Evolutionary conservation across 2,329 filamentous ascomycete genomes (phyloP).

Genomic region (Neofusicoccum kwambonambiense): DNA sequence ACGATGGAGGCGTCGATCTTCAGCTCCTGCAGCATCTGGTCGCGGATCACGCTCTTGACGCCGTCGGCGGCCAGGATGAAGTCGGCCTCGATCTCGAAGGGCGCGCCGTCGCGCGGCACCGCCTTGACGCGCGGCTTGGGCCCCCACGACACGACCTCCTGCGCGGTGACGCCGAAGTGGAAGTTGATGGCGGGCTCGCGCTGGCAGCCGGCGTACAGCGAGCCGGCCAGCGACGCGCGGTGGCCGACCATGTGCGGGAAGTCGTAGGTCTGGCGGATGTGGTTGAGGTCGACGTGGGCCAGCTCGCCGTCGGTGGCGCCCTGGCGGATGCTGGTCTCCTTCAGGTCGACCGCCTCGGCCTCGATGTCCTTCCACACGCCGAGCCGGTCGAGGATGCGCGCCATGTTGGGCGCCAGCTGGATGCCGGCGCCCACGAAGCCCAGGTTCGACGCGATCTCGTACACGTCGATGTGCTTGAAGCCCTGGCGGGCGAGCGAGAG

Average conservation of each 20-base stretch:
- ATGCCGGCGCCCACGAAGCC: slow-evolving; percentile 85
- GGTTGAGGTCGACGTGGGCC: slow-evolving; percentile 66
- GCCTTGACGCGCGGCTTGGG: slow-evolving; percentile 61
- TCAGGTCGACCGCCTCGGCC: slow-evolving; percentile 68
- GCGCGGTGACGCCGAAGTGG: slow-evolving; percentile 61
- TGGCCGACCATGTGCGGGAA: slow-evolving; percentile 82
- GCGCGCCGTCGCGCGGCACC: slow-evolving; percentile 55
- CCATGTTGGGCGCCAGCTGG: slow-evolving; percentile 80
- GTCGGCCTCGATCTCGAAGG: slow-evolving; percentile 53
- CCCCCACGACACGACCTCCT: slow-evolving; percentile 58
- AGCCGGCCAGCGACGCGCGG: slow-evolving; percentile 67
- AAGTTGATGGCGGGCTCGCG: slow-evolving; percentile 64
- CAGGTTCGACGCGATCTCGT: slow-evolving; percentile 69
- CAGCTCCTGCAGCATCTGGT: slow-evolving; percentile 55
- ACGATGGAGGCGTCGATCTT: slow-evolving; percentile 56
- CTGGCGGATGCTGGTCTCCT: slow-evolving; percentile 71
- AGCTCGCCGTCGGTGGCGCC: slow-evolving; percentile 69
- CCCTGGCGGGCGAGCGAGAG: slow-evolving; percentile 74
- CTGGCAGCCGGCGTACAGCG: slow-evolving; percentile 69
- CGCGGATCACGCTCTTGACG: slow-evolving; percentile 48
- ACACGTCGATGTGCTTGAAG: slow-evolving; percentile 71
- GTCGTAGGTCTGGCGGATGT: slow-evolving; percentile 66
- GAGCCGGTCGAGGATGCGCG: slow-evolving; percentile 68
- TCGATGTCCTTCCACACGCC: slow-evolving; percentile 72
- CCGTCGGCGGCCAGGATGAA: slow-evolving; percentile 48